Base-by-base conservation (phyloP, 768 basidiomycete species). In the Suillus decipiens region DNA sequence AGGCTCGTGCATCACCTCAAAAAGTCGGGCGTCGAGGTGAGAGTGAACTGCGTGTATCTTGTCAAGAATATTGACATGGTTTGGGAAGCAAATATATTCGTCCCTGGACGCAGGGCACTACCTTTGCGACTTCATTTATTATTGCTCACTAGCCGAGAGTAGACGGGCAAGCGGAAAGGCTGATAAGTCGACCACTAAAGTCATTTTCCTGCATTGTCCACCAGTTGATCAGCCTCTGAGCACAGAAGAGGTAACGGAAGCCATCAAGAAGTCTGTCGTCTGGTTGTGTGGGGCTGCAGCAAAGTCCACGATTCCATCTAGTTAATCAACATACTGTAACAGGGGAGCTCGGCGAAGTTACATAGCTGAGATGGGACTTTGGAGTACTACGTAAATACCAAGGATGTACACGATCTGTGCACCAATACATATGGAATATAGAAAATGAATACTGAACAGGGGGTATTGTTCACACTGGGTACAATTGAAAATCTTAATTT, bases 101-200 rank as follows among this genome's bases (percentile, higher is more conserved):
- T 90, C 89, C 2, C 83, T 87, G 81, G 90, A 92, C 70, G 87
- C 89, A 17, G 90, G 89, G 0, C 88, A 89, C 71, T 92, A 86
- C 72, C 75, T 91, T 12, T 89, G 87, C 71, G 90, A 92, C 75
- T 92, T 88, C 72, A 83, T 88, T 63, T 90, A 88, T 72, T 92
- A 89, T 69, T 88, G 88, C 70, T 90, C 89, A 11, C 80, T 91
- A 33, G 88, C 89, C 5, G 89, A 90, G 71, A 81, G 84, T 33
- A 84, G 82, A 69, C 83, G 87, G 3, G 65, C 64, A 9, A 67
- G 64, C n/a, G 62, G 68, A 39, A 75, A 77, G 55, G 72, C 55
- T 41, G 74, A 75, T 56, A 76, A 72, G 33, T 73, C 74, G 15
- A 68, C 64, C 8, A 64, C 64, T 19, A 79, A 76, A 59, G 88